Base-by-base conservation (phyloP, 345 rosid species). In the Eucalyptus sp. region DNA sequence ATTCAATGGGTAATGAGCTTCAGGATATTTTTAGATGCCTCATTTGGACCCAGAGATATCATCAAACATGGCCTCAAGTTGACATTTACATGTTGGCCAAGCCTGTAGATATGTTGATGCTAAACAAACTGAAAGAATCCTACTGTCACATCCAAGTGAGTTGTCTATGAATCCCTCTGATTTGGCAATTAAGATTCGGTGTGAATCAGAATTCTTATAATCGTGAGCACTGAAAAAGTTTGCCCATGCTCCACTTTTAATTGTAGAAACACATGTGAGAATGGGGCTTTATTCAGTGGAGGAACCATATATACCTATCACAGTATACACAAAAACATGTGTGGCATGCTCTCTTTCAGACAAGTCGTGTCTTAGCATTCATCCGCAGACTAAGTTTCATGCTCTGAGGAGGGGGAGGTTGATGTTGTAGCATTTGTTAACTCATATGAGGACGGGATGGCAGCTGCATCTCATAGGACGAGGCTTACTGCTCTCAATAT, bases 11-110 rank as follows among this genome's bases (percentile, higher is more conserved):
- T 62, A 50, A 56, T 87, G 14, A 14, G 86, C 86, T 89, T 90
- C 93, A 95, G 98, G 99, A 41, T 89, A 95, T 98, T 92, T 95
- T 95, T 86, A 98, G 98, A 93, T 95, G 99, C 89, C 96, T 98
- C 89, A 92, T 98, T n/a, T 97, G 98, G 99, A 96, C 95, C 86
- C 98, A 98, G 90, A 96, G 94, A 90, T 96, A 95, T 94, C 96
- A 96, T 94, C 98, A 98, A 90, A 94, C 95, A 7, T 98, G 99
- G 98, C 97, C 98, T 87, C 95, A 97, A 91, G 92, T 96, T 91
- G 91, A 89, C 89, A 95, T 96, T 29, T 97, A 98, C 89, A 90
- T 94, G 90, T 92, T 95, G 91, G 92, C 94, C 84, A 98, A 94
- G 91, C 98, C 99, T 71, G 88, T 97, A 66, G 99, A 97, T 92